Base-by-base conservation (phyloP, 257 asterid genomes). In the Nicotiana noctiflora region DNA sequence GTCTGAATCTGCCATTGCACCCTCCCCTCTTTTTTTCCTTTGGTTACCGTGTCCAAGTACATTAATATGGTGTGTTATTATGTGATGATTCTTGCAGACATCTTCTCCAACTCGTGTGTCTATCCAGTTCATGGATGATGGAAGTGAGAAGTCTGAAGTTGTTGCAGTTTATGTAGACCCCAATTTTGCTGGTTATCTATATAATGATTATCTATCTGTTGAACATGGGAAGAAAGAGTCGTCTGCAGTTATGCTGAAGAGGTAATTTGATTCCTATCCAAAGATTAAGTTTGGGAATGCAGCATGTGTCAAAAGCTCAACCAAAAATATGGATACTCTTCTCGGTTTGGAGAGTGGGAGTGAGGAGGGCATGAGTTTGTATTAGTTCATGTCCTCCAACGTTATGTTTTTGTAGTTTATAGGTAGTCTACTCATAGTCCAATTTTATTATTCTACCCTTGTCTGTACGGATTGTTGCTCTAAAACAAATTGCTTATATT, bases 91-190 rank as follows among this genome's bases (percentile, higher is more conserved):
- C 62, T 79, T 80, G 88, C 77, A 96, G 99, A 85, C 92, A 60
- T 91, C 93, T 53, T 81, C 76, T 68, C 97, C 98, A 4, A 83
- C 92, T 79, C 88, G 84, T 67, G 83, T 96, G 85, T 90, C 97
- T 70, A 88, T 96, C 86, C 99, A 92, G 88, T 85, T 96, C 89
- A 91, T 92, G 97, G 98, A 92, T 79, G 95, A 91, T 82, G 94
- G 93, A 85, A 90, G 84, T 85, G 99, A 92, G 84, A 94, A 91
- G 89, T 85, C 98, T 63, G 99, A 92, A 83, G 96, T 90, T 78
- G 94, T 96, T 90, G 93, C 97, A 18, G 98, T 92, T 61, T 94
- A 97, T 21, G 90, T 94, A 32, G 98, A 96, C 86, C 98, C 99
- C n/a, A 89, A 86, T 75, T 96, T 96, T 83, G 91, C 97, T 27